A percentile compares a stretch with the other conserved stretches of the same genome.
Conservation (phyloP, 768 basidiomycete species). For the Terana coerulea region DNA sequence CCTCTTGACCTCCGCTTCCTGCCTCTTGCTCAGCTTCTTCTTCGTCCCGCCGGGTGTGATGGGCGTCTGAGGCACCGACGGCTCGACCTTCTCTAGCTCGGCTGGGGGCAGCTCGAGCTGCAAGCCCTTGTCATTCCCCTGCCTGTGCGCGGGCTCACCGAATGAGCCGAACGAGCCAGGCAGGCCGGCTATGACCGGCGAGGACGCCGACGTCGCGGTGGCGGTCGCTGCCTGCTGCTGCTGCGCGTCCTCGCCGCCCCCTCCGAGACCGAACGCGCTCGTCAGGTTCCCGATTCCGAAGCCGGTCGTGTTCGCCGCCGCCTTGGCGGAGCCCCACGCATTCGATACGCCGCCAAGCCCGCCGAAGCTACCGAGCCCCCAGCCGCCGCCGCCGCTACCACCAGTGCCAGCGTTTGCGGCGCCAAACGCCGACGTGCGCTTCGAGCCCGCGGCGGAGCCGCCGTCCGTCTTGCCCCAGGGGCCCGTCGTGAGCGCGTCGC, state of each 20-base stretch:
- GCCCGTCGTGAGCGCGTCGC: slow-evolving; percentile 8
- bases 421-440: background rate
- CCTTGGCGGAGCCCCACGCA: background rate
- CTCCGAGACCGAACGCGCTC: slow-evolving; percentile 4
- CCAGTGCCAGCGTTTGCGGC: background rate
- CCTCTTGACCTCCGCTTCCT: slow-evolving; percentile 16
- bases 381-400: background rate
- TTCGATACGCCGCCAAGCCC: background rate
- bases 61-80: slow-evolving; percentile 14
- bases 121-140: background rate
- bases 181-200: no score
- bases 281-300: slow-evolving; percentile 3
- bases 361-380: background rate
- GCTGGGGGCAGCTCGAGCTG: background rate
- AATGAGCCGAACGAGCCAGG: background rate
- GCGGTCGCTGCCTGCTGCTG: background rate
- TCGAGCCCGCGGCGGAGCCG: background rate
- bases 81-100: background rate
- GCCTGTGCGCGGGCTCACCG: background rate
- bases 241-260: background rate
- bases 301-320: background rate
- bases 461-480: background rate
- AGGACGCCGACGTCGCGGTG: no score
- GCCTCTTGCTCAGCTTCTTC: slow-evolving; percentile 4
- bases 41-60: background rate